These are phyloP conservation scores for Clitopilus passeckerianus DNA, from an alignment of 768 basidiomycete genomes.

Conservation along the genomic window DNA sequence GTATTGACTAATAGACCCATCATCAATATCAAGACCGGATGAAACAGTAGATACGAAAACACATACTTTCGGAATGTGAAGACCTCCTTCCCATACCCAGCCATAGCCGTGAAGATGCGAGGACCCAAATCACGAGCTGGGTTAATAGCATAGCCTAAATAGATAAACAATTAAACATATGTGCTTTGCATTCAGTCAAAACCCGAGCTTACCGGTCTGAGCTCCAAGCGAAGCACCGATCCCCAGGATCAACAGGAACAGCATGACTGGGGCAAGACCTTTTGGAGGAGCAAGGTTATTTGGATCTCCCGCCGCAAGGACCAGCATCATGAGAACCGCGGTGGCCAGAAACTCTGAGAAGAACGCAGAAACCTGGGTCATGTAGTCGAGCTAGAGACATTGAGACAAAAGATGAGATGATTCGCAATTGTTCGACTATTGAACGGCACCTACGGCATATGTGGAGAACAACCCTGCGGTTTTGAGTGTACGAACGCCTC, in stretches of 20 bases:
- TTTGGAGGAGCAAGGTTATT: conserved; percentile 42
- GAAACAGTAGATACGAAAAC: conserved; percentile 4
- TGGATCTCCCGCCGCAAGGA: conserved; percentile 51
- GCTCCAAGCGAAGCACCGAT: conserved; percentile 57
- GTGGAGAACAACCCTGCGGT: conserved; percentile 59
- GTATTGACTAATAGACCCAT: conserved; percentile 44
- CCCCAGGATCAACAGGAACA: conserved; percentile 57
- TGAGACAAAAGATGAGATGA: background rate
- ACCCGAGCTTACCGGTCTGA: conserved; percentile 40
- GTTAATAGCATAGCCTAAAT: conserved; percentile 29
- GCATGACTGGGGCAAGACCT: conserved; percentile 48
- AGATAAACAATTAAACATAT: background rate
- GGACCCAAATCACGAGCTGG: conserved; percentile 50
- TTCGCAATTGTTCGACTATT: background rate
- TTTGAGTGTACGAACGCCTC: conserved; percentile 43
- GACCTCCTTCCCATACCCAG: conserved; percentile 55
- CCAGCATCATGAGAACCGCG: conserved; percentile 49
- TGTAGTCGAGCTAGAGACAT: conserved; percentile 16
- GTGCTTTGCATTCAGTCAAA: background rate
- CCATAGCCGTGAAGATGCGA: conserved; percentile 64
- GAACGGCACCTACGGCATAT: conserved; percentile 43
- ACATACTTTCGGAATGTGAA: conserved; percentile 39
- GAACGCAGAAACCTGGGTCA: conserved; percentile 34
- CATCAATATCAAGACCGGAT: background rate
- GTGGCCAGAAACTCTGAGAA: conserved; percentile 57